Evolutionary conservation across 2,329 filamentous ascomycete genomes (phyloP).

Genomic region (Pseudogymnoascus pannorum): DNA sequence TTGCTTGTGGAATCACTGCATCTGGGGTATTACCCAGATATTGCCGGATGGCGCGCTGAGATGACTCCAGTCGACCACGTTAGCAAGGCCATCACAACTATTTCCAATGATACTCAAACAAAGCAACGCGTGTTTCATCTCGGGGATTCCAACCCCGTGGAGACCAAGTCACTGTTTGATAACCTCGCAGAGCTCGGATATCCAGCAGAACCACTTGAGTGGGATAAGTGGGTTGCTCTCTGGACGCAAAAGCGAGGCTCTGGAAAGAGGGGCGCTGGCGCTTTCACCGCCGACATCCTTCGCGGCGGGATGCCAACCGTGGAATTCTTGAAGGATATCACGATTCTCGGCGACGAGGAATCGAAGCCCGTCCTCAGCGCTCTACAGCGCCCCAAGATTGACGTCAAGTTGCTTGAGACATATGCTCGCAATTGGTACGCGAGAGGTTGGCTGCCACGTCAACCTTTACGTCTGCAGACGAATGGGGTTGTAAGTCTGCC

Average conservation of each 20-base stretch:
- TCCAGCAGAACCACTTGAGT: slow-evolving; percentile 56
- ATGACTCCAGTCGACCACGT: slow-evolving; percentile 84
- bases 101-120: slow-evolving; percentile 55
- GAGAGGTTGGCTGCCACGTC: slow-evolving; percentile 63
- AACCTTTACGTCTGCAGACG: slow-evolving; percentile 46
- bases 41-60: slow-evolving; percentile 69
- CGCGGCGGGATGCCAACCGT: slow-evolving; percentile 73
- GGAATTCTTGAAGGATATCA: slow-evolving; percentile 62
- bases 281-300: slow-evolving; percentile 72
- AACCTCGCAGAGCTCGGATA: slow-evolving; percentile 62
- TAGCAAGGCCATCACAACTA: slow-evolving; percentile 63
- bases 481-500: slow-evolving; percentile 38
- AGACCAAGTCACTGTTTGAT: slow-evolving; percentile 59
- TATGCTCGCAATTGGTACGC: slow-evolving; percentile 77
- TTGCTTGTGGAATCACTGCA: slow-evolving; percentile 70
- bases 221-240: slow-evolving; percentile 66
- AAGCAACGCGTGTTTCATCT: slow-evolving; percentile 65
- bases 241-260: slow-evolving; percentile 66
- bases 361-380: slow-evolving; percentile 53
- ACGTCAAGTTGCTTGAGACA: slow-evolving; percentile 62
- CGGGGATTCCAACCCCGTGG: slow-evolving; percentile 63
- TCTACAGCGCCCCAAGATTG: slow-evolving; percentile 61
- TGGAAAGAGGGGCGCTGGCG: slow-evolving; percentile 58
- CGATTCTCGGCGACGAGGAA: slow-evolving; percentile 63
- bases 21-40: slow-evolving; percentile 61